A percentile compares a stretch with the other conserved stretches of the same genome.
phyloP scores from a whole-genome alignment of 2,329 filamentous ascomycete species.

The Leptographium radiaticola region DNA sequence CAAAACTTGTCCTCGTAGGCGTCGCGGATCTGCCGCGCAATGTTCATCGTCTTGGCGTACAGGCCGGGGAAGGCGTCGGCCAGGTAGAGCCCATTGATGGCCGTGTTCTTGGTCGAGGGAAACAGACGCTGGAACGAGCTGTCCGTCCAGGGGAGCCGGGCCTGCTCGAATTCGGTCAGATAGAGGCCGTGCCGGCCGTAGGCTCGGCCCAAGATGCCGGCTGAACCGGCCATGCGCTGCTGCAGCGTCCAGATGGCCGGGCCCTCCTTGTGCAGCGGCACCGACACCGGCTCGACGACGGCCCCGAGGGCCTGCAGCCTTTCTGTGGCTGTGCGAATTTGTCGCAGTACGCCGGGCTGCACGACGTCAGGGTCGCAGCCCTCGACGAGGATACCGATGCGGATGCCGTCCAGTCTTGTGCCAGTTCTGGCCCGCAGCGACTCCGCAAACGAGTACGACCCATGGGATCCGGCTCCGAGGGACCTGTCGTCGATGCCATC shows the following conservation, averaged over 20 bases:
- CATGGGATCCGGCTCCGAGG: neutral
- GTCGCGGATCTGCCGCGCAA: conserved; percentile 29
- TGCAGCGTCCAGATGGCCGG: conserved; percentile 32
- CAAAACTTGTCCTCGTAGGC: conserved; percentile 31
- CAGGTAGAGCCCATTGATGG: neutral
- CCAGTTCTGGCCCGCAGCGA: conserved; percentile 17
- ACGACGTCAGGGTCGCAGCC: conserved; percentile 24
- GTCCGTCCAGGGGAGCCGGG: neutral
- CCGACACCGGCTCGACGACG: conserved; percentile 26
- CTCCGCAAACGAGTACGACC: conserved; percentile 22
- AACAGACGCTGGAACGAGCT: neutral
- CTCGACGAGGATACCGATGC: conserved; percentile 31
- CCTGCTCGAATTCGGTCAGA: conserved; percentile 9
- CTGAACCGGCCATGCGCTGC: conserved; percentile 11
- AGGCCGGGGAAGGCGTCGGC: conserved; percentile 13
- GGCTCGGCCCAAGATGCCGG: conserved; percentile 17
- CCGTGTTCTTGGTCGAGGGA: neutral
- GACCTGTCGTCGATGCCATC: conserved; percentile 31
- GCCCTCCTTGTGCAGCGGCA: conserved; percentile 31
- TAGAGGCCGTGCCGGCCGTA: conserved; percentile 12
- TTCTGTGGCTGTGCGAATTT: conserved; percentile 21
- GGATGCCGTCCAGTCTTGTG: conserved; percentile 22
- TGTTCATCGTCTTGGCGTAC: conserved; percentile 29
- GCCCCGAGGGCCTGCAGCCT: conserved; percentile 27
- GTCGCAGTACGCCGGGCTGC: conserved; percentile 21